Evolutionary conservation across 1,284 basidiomycete species (phyloP), one percentile per base, ranked within the genome.

Genomic region (Anthracocystis setariae): DNA sequence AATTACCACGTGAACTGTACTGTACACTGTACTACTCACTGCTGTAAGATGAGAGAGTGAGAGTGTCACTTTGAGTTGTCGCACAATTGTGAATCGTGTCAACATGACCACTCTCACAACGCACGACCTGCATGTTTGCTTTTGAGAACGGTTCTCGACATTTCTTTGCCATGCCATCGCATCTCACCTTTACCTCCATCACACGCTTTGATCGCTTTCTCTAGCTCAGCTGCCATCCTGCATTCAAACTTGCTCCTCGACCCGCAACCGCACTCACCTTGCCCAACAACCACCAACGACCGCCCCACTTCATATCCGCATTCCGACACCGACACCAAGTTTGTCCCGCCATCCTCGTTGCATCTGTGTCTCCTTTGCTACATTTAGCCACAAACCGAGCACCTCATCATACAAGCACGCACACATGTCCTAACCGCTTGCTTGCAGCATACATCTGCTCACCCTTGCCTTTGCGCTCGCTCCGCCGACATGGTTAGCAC

Each of bases 391-490:
- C n/a, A n/a, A n/a, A n/a, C n/a, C n/a, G n/a, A 18, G 40, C 4
- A n/a, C 47, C 23, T 33, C 47, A 45, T 42, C 43, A n/a, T n/a
- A n/a, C 32, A 37, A 18, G 18, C 29, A 15, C 35, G 21, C 24
- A 44, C 62, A 37, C 46, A 64, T 64, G 62, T 49, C 46, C n/a
- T 52, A 40, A 57, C 35, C 40, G 33, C 48, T 10, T 15, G 18
- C 2, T 20, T 12, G 18, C 47, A 45, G 39, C 58, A 40, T 37
- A 18, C 48, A 17, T 21, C 21, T 33, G n/a, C 55, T 12, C 47
- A 18, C 15, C 29, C 23, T 24, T 23, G 17, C 40, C 20, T 27
- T 44, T 40, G 56, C 48, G 15, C 56, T n/a, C 47, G 29, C 29
- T 29, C 46, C 25, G 32, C 25, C 35, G 32, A 8, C 50, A 60